Evolutionary conservation across 352 stramenopile species (phyloP), one percentile per base, ranked within the genome.

Genomic region (Pythium aquatile): DNA sequence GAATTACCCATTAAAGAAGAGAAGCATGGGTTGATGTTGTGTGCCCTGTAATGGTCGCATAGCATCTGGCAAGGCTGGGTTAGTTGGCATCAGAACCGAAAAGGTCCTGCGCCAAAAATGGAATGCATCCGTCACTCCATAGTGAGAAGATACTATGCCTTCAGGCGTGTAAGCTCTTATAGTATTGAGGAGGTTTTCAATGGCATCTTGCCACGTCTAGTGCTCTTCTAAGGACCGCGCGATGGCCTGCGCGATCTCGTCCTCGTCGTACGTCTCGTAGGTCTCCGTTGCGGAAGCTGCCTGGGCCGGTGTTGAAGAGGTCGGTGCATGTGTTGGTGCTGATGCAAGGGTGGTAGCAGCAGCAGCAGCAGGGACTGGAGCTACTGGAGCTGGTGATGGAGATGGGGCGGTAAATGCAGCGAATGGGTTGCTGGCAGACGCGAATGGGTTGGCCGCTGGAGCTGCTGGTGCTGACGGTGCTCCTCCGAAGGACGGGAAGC

Each of bases 231-330:
- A 65, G 49, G 84, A 93, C 33, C 81, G 79, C 13, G 86, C 84
- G 32, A 94, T 94, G 20, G 84, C 86, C 14, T 81, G 63, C 6
- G 86, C 86, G 48, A 94, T 93, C 48, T 91, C 84, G 47, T 90
- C 81, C 63, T 94, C 86, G 29, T 94, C 82, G 48, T 79, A 90
- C 24, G 56, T 65, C 54, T 73, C 59, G 20, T 71, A 42, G 54
- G 16, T 35, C 11, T 62, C 60, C 29, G n/a, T n/a, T 3, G 29
- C 26, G 29, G 64, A 48, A 33, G 66, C 48, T 20, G 69, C n/a
- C 16, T 63, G 33, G 13, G 74, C 11, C 2, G 63, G n/a, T 24
- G 68, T 7, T 28, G 58, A 46, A 32, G 58, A 46, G 29, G 47
- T 13, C 9, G 59, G 24, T 5, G 37, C 64, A 68, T 29, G 75